Base-by-base conservation (phyloP, 2,329 filamentous ascomycete genomes). In the Phoma herbarum region DNA sequence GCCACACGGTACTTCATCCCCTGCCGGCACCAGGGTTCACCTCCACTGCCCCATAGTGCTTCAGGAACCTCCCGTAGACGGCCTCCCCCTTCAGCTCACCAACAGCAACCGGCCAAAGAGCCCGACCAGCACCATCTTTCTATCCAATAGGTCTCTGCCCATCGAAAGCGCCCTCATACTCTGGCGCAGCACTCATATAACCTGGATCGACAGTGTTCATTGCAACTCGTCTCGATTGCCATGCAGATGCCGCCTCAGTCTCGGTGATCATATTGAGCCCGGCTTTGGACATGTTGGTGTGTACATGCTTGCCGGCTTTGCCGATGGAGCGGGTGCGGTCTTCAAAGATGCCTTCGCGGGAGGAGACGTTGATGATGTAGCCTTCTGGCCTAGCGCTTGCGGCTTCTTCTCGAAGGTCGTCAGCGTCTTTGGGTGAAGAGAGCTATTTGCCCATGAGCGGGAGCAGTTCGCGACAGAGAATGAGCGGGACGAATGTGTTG, bases 221-320 rank as follows among this genome's bases (percentile, higher is more conserved):
- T 7, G 57, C 59, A 28, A 62, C 33, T 18, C 46, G 46, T 25
- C 52, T 49, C 2, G 18, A 26, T 12, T 35, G 0, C 53, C 60
- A 64, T n/a, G 57, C 55, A 16, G 49, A 26, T 11, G 61, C 61
- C 3, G 53, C 55, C 42, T 61, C 58, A 2, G 61, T 64, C 26
- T 62, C 61, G 14, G 61, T 64, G 33, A 60, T 54, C 61, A 64
- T 62, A 31, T 66, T 64, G 25, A 66, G 48, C 6, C 61, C 61
- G 6, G 57, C 61, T 53, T 64, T 66, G 14, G 61, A 62, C 51
- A 62, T 64, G 47, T 66, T 62, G 29, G 61, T 18, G 31, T 35
- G 31, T 14, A 35, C 31, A 6, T 35, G 16, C 14, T 35, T 35
- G 31, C 31, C 16, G n/a, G 31, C 31, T 35, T 35, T 35, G 31